Base-by-base conservation (phyloP, 2,329 filamentous ascomycete genomes). In the Talaromyces pinophilus region DNA sequence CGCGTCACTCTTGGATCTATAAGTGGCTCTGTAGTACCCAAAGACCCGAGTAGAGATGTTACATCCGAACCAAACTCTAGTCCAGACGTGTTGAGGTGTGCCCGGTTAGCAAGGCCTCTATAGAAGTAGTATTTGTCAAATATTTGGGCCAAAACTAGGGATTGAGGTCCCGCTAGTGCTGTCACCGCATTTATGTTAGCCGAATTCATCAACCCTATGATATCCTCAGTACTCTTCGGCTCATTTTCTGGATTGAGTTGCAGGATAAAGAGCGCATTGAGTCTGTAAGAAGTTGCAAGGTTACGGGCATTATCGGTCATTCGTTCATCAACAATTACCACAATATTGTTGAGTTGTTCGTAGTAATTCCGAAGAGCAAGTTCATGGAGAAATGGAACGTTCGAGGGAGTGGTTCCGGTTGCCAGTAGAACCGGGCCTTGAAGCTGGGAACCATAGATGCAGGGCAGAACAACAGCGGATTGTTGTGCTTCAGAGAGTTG, bases 231-330 rank as follows among this genome's bases (percentile, higher is more conserved):
- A 59, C 30, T 33, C 15, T 59, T 42, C 38, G 62, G 62, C 19
- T 59, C 54, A 6, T 33, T 42, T 33, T 59, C 54, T 22, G 54
- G 54, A n/a, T 59, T 59, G 52, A 64, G 54, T 42, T 64, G 64
- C 1, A 71, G 66, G 44, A 72, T 72, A 62, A 72, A 76, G 19
- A 76, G 65, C 1, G 70, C 73, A 67, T 76, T 76, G 40, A 75
- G 70, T 65, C 74, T 68, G 28, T 69, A 70, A 17, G 69, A 28
- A 15, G 69, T 67, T 28, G 73, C 71, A 17, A 76, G 69, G 54
- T 73, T 74, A 42, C 74, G 70, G 28, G 74, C 72, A 68, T 75
- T 74, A 48, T 76, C 74, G 19, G 72, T 73, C 74, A 76, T 76
- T 60, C 69, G 67, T 30, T 75, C 72, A 15, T 75, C 71, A 28